phyloP scores from a whole-genome alignment of 257 asterid genomes.

The Schizonepeta tenuifolia region DNA sequence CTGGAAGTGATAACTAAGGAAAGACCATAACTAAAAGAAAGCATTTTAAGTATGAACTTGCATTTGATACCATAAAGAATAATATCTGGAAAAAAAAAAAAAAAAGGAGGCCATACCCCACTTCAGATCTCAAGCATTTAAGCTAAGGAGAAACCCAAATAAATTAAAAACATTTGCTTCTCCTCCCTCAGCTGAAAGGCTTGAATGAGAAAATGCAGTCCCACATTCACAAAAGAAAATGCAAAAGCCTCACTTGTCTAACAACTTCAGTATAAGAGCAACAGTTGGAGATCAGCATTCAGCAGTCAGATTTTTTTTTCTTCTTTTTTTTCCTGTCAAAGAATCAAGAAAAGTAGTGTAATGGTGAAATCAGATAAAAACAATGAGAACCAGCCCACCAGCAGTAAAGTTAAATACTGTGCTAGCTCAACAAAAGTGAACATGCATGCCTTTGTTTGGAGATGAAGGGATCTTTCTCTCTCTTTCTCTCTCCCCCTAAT shows the following conservation, averaged over 20 bases:
- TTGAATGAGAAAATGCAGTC: slow-evolving; percentile 43
- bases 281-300: slow-evolving; percentile 22
- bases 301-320: not conserved
- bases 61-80: not conserved
- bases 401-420: slow-evolving; percentile 47
- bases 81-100: slow-evolving; percentile 28
- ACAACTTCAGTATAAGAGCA: slow-evolving; percentile 25
- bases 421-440: slow-evolving; percentile 37
- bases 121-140: slow-evolving; percentile 61
- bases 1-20: slow-evolving; percentile 25
- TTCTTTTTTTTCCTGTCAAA: not conserved
- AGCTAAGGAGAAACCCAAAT: slow-evolving; percentile 47
- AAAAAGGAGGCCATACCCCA: slow-evolving; percentile 44
- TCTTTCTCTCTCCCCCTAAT: slow-evolving; percentile 9
- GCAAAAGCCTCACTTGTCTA: slow-evolving; percentile 35
- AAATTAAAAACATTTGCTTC: slow-evolving; percentile 59
- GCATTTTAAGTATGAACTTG: slow-evolving; percentile 46
- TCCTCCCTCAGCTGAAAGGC: slow-evolving; percentile 60
- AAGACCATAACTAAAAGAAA: slow-evolving; percentile 34
- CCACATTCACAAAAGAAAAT: slow-evolving; percentile 41
- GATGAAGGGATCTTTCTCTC: slow-evolving; percentile 33
- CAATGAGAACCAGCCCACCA: slow-evolving; percentile 32
- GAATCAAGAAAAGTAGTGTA: slow-evolving; percentile 40
- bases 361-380: slow-evolving; percentile 19
- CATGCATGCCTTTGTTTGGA: slow-evolving; percentile 46